Base-by-base conservation (phyloP, 768 basidiomycete species). In the Lactarius tabidus region DNA sequence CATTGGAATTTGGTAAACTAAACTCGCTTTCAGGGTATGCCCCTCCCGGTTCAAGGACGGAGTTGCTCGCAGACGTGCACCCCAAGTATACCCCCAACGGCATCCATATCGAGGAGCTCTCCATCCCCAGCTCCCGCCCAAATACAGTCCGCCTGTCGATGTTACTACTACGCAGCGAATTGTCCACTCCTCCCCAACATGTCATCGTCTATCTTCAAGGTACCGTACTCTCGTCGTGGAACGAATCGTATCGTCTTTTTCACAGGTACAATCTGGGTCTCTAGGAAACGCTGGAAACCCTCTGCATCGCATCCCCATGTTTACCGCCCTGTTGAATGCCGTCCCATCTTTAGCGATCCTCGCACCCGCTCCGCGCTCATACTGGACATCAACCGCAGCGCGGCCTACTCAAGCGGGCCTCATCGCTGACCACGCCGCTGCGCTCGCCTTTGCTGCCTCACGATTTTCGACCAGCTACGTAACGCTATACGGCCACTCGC, bases 241-340 rank as follows among this genome's bases (percentile, higher is more conserved):
- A 17, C 26, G 2, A 6, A 14, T 26, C 14, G 39, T 26, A n/a
- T n/a, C n/a, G n/a, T n/a, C n/a, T 38, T 45, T 20, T 35, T 23
- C 31, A 43, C 54, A 3, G 18, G 26, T 7, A 6, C 8, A n/a
- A 14, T 29, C 4, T 28, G 18, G 5, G 9, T 6, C 2, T 26
- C 1, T 18, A 79, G 81, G 81, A n/a, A 84, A 84, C 64, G 80
- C 82, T 3, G 82, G 82, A 2, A 82, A 80, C 41, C 81, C 82
- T 0, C 71, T 83, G 2, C 74, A 76, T 17, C 79, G 82, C 14
- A 63, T 81, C 10, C 80, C 81, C 1, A 71, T 81, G 43, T 82
- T 83, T 68, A 68, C 75, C 59, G 60, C 66, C 20, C 68, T 79
- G 4, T 69, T 79, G 2, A 69, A 58, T 57, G 63, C 67, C 3